Percentiles rank a stretch among this genome's conserved stretches.
These are phyloP conservation scores for Pleurotus platypus DNA, from an alignment of 768 basidiomycete genomes.

Conservation along the genomic window DNA sequence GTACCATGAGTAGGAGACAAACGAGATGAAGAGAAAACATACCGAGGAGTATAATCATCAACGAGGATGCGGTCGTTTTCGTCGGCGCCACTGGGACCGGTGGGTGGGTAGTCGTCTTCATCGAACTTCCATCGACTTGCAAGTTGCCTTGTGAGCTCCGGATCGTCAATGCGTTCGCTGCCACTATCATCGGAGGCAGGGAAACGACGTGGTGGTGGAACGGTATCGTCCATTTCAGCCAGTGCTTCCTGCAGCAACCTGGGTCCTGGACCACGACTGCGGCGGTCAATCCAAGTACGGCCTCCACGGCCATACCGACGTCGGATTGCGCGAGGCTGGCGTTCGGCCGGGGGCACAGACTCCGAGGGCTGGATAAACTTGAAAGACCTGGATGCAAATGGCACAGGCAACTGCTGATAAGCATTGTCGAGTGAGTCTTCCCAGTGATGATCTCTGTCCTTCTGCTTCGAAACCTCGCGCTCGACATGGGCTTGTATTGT, in stretches of 20 bases:
- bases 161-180: conserved; percentile 24
- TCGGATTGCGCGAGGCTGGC: conserved; percentile 51
- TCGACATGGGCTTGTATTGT: conserved; percentile 63
- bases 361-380: conserved; percentile 49
- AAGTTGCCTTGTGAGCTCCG: conserved; percentile 39
- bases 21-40: conserved; percentile 16
- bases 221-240: conserved; percentile 17
- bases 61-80: conserved; percentile 68
- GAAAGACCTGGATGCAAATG: conserved; percentile 65
- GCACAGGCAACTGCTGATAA: conserved; percentile 60
- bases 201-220: conserved; percentile 23
- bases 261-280: conserved; percentile 29
- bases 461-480: conserved; percentile 54
- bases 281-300: conserved; percentile 71
- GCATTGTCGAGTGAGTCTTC: conserved; percentile 83
- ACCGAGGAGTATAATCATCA: conserved; percentile 65
- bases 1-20: conserved; percentile 1
- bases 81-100: conserved; percentile 57
- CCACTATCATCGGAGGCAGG: conserved; percentile 1
- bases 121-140: conserved; percentile 70
- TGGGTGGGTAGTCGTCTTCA: conserved; percentile 52
- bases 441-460: conserved; percentile 77
- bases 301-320: conserved; percentile 83
- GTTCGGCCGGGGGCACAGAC: conserved; percentile 25
- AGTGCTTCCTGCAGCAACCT: conserved; percentile 7